phyloP scores from a whole-genome alignment of 1,284 basidiomycete species.

The Malassezia slooffiae region DNA sequence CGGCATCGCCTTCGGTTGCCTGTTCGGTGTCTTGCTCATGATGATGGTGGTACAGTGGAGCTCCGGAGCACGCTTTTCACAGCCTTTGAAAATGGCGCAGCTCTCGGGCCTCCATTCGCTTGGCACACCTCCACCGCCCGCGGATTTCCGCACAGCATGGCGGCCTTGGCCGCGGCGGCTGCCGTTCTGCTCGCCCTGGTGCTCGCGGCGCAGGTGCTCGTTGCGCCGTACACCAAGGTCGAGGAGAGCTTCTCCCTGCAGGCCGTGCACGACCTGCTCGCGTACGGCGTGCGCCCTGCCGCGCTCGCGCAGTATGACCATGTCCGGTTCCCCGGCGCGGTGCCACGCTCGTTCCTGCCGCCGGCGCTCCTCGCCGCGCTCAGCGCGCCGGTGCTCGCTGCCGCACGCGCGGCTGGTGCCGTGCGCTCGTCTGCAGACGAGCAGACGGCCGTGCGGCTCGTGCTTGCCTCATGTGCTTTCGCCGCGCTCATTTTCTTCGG shows the following conservation, averaged over 20 bases:
- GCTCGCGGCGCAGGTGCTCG: neutral
- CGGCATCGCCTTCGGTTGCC: no score
- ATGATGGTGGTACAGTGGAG: no score
- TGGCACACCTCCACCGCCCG: no score
- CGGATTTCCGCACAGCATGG: no score
- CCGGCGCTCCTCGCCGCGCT: slow-evolving; percentile 48
- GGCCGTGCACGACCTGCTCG: slow-evolving; percentile 74
- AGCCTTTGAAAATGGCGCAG: no score
- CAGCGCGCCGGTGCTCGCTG: slow-evolving; percentile 31
- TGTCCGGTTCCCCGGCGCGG: slow-evolving; percentile 71
- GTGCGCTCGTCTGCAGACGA: slow-evolving; percentile 53
- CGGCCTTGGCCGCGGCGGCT: neutral
- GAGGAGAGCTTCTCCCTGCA: slow-evolving; percentile 95
- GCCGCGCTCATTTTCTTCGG: slow-evolving; percentile 57
- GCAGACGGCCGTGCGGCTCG: slow-evolving; percentile 63
- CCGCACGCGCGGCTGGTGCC: slow-evolving; percentile 49
- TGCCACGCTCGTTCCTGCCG: slow-evolving; percentile 76
- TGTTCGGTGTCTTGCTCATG: no score
- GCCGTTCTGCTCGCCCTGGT: neutral
- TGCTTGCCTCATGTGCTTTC: slow-evolving; percentile 61
- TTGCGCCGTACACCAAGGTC: slow-evolving; percentile 77
- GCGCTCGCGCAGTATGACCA: slow-evolving; percentile 65
- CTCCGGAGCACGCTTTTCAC: no score
- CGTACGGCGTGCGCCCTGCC: slow-evolving; percentile 56
- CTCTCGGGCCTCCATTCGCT: no score